Evolutionary conservation across 192 early-diverging fungal genomes (phyloP), one percentile per base, ranked within the genome.

Genomic region (Linnemannia hyalina): DNA sequence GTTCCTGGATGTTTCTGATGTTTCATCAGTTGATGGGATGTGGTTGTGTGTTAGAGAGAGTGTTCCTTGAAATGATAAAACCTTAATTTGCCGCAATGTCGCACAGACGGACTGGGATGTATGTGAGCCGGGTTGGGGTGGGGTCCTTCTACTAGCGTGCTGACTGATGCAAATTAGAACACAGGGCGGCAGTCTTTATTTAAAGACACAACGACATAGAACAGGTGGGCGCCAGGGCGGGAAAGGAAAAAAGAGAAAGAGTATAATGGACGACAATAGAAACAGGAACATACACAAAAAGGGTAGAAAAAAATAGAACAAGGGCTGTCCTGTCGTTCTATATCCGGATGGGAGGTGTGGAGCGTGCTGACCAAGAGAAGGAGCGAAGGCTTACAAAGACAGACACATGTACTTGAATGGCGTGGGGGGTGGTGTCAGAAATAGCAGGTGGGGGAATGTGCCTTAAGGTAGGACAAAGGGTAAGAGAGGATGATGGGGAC

Each of bases 61-160:
- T 65, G 60, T 65, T 65, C 29, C 60, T 65, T 65, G 29, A 65
- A 29, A 0, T 57, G n/a, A 29, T 32, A 23, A 65, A 65, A 65
- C 60, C 11, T 65, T 65, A 65, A 65, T 65, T 65, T 65, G 10
- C 29, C 10, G 60, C 26, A 65, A 65, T 65, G 60, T 65, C 60
- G 60, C 60, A 65, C 60, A 65, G 60, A 65, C 60, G 10, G 60
- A 15, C 2, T 65, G 26, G 26, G 49, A 52, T 52, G 49, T 52
- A 52, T 60, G 60, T 32, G 60, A 65, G 60, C 60, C 60, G 60
- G 60, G 60, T 11, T 65, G 60, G 60, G 60, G 60, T 2, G 32
- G 60, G 60, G 60, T 65, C 60, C 26, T 65, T 29, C 60, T 11
- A 16, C 16, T 18, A 52, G 16, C 5, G n/a, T 65, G 60, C 60